phyloP scores from a whole-genome alignment of 306 rosid species.

The Cicer judaicum region DNA sequence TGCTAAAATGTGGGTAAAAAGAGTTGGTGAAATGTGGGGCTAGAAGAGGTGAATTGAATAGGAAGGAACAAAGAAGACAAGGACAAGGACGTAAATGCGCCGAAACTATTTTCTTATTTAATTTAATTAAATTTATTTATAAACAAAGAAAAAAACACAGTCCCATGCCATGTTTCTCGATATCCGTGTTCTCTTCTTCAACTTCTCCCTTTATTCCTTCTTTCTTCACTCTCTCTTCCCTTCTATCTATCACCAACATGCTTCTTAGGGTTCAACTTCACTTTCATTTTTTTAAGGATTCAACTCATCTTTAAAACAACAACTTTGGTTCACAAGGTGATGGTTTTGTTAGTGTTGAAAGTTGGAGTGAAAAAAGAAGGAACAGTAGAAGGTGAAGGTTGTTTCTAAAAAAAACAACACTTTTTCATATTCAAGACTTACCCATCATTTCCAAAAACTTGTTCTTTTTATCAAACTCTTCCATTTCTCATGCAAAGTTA shows the following conservation, averaged over 20 bases:
- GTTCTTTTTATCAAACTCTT: neutral
- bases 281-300: constrained; percentile 21
- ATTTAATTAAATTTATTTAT: constrained; percentile 3
- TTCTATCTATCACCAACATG: constrained; percentile 33
- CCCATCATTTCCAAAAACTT: neutral
- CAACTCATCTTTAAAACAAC: constrained; percentile 1
- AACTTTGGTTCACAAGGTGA: constrained; percentile 4
- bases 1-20: neutral
- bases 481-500: constrained; percentile 24
- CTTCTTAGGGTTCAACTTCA: constrained; percentile 47
- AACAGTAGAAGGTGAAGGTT: constrained; percentile 33
- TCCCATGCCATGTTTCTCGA: constrained; percentile 61
- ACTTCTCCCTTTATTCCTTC: constrained; percentile 38
- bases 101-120: constrained; percentile 38
- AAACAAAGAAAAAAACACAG: constrained; percentile 40
- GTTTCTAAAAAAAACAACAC: constrained; percentile 16
- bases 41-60: constrained; percentile 58
- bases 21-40: constrained; percentile 46
- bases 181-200: constrained; percentile 38
- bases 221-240: neutral
- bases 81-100: constrained; percentile 72
- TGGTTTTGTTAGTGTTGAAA: constrained; percentile 18
- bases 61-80: constrained; percentile 50
- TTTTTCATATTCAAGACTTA: constrained; percentile 9
- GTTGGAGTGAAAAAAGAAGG: neutral